These are phyloP conservation scores for Usnea hakonensis DNA, from an alignment of 495 filamentous ascomycete genomes.

Conservation along the genomic window DNA sequence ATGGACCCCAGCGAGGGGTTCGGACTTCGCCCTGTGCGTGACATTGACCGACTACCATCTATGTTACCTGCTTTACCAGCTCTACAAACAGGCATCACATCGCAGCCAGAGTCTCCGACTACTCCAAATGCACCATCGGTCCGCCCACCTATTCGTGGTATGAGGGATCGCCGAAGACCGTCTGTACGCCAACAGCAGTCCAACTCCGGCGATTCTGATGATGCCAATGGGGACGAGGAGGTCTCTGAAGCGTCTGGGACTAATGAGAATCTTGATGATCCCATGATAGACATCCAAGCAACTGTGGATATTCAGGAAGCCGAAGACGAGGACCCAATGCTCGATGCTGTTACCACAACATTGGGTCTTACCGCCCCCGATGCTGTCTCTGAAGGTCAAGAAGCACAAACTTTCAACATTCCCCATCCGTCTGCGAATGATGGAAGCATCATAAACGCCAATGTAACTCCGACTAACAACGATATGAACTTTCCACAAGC, in stretches of 20 bases:
- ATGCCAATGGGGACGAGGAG: slow-evolving; percentile 66
- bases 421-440: slow-evolving; percentile 84
- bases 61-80: slow-evolving; percentile 56
- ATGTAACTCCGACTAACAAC: slow-evolving; percentile 48
- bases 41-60: slow-evolving; percentile 68
- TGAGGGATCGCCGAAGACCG: slow-evolving; percentile 51
- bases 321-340: slow-evolving; percentile 62
- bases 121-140: slow-evolving; percentile 68
- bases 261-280: slow-evolving; percentile 56
- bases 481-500: slow-evolving; percentile 70
- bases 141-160: slow-evolving; percentile 38
- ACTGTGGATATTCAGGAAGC: slow-evolving; percentile 74
- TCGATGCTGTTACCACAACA: slow-evolving; percentile 66
- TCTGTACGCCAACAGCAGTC: slow-evolving; percentile 84
- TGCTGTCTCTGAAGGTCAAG: slow-evolving; percentile 65
- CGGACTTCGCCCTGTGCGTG: slow-evolving; percentile 70
- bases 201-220: slow-evolving; percentile 78
- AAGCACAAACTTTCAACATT: slow-evolving; percentile 89
- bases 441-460: slow-evolving; percentile 72
- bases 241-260: slow-evolving; percentile 55
- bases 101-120: slow-evolving; percentile 88
- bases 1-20: slow-evolving; percentile 73
- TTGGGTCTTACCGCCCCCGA: slow-evolving; percentile 69
- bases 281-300: slow-evolving; percentile 69
- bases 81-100: slow-evolving; percentile 61